Evolutionary conservation across 805 yeast genomes (phyloP).

Genomic region (Metschnikowia henanensis): DNA sequence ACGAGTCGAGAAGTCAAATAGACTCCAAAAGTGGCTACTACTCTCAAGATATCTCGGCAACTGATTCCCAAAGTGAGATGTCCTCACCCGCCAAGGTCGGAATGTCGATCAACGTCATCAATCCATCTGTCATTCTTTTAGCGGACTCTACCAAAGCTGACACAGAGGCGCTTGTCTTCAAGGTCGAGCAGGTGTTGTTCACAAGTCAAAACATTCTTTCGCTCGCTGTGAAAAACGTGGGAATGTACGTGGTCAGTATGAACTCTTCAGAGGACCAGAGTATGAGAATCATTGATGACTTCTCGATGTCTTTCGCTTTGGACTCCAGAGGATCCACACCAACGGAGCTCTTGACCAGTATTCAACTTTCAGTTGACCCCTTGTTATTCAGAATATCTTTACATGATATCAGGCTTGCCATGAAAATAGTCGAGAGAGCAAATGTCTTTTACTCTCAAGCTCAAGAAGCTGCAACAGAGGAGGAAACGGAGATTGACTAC

Average conservation of each 20-base stretch:
- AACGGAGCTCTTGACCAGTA: slow-evolving; percentile 56
- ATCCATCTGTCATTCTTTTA: slow-evolving; percentile 73
- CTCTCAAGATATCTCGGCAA: background rate
- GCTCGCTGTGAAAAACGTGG: slow-evolving; percentile 72
- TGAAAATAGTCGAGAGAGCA: slow-evolving; percentile 71
- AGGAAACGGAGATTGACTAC: slow-evolving; percentile 27
- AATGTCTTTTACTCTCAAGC: slow-evolving; percentile 47
- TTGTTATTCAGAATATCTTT: slow-evolving; percentile 78
- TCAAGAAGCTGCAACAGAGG: slow-evolving; percentile 10
- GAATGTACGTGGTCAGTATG: slow-evolving; percentile 85
- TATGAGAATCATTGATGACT: slow-evolving; percentile 83
- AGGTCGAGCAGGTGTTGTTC: slow-evolving; percentile 73
- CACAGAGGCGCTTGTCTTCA: slow-evolving; percentile 89
- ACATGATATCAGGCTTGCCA: slow-evolving; percentile 81
- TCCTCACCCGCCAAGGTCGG: slow-evolving; percentile 34
- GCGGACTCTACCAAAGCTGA: slow-evolving; percentile 71
- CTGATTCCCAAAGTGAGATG: background rate
- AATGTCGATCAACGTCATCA: slow-evolving; percentile 65
- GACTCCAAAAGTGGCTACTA: background rate
- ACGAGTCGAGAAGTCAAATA: background rate
- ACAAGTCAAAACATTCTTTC: slow-evolving; percentile 68
- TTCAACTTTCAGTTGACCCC: slow-evolving; percentile 77
- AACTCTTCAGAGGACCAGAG: slow-evolving; percentile 57
- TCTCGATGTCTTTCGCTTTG: slow-evolving; percentile 71
- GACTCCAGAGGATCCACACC: slow-evolving; percentile 69